Base-by-base conservation (phyloP, 495 filamentous ascomycete genomes). In the Cercophora scortea region DNA sequence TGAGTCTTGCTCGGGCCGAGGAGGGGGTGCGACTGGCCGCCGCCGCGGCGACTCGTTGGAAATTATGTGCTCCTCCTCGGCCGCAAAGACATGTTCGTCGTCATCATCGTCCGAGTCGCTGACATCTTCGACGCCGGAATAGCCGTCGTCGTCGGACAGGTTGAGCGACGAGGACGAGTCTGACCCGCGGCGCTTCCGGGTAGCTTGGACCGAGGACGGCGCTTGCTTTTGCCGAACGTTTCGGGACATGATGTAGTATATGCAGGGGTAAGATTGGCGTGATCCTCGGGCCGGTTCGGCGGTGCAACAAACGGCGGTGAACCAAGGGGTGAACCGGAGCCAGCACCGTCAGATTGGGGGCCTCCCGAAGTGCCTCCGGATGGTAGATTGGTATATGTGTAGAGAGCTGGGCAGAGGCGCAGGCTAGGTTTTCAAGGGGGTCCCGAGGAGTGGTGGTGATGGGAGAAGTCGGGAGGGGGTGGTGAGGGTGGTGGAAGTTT, bases 61-160 rank as follows among this genome's bases (percentile, higher is more conserved):
- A 45, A 88, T 74, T 47, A 90, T 87, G 57, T 83, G 76, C 62
- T 82, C 70, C 69, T 88, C 87, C 76, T 93, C 87, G 58, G 80
- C 71, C 68, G 82, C 79, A 58, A 83, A 77, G 25, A 89, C 76
- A 71, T 84, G 80, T 61, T 82, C 77, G 57, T 89, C 86, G 65
- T 89, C 85, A 51, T 74, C 68, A 47, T 87, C 85, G 54, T 88
- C 85, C 8, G 78, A 85, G 45, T 90, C 88, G 50, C 79, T 85
- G 53, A 94, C 85, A 38, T 87, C 80, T 57, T 90, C 84, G 35
- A 92, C 83, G 15, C 76, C 87, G 12, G 82, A 83, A 61, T 87
- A 86, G 43, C 77, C 79, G 50, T 85, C 83, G 51, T 90, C 83
- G 53, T 86, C 80, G 6, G 82, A 80, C 34, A 78, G 72, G 58